phyloP scores from a whole-genome alignment of 331 rosid genomes.

The Pyrus hybrid region DNA sequence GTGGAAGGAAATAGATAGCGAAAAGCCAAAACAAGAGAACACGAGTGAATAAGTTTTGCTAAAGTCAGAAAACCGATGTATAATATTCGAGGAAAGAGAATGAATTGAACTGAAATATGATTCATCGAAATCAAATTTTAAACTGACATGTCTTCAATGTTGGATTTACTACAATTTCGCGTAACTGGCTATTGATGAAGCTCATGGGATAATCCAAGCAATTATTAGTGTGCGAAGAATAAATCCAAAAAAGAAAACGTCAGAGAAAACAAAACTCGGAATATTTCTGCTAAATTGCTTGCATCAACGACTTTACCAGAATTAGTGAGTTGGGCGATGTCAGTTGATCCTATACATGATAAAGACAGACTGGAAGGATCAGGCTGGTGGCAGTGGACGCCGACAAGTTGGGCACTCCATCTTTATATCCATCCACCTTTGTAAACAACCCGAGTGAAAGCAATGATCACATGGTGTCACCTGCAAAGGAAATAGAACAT shows the following conservation, averaged over 20 bases:
- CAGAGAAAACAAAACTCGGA: not conserved
- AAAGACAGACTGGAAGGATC: conserved; percentile 20
- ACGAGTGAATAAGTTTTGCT: not conserved
- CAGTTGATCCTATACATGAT: conserved; percentile 43
- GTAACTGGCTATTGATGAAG: conserved; percentile 1
- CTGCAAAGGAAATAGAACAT: conserved; percentile 30
- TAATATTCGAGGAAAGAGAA: not conserved
- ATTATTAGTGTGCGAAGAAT: conserved; percentile 14
- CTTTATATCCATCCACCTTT: conserved; percentile 99
- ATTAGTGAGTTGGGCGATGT: conserved; percentile 40
- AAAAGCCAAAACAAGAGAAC: not conserved
- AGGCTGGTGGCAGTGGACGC: conserved; percentile 76
- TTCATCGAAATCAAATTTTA: not conserved
- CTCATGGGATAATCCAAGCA: conserved; percentile 13
- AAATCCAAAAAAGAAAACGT: not conserved
- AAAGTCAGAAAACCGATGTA: not conserved
- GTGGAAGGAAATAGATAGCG: not conserved
- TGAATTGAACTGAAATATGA: not conserved
- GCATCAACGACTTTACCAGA: conserved; percentile 31
- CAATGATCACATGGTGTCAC: conserved; percentile 97
- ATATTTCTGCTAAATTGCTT: not conserved
- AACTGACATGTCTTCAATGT: not conserved
- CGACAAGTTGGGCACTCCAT: conserved; percentile 99
- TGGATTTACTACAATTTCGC: conserved; percentile 6
- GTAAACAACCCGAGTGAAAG: conserved; percentile 88